Evolutionary conservation across 2,329 filamentous ascomycete genomes (phyloP), one percentile per base, ranked within the genome.

Genomic region (Fusarium burgessii): DNA sequence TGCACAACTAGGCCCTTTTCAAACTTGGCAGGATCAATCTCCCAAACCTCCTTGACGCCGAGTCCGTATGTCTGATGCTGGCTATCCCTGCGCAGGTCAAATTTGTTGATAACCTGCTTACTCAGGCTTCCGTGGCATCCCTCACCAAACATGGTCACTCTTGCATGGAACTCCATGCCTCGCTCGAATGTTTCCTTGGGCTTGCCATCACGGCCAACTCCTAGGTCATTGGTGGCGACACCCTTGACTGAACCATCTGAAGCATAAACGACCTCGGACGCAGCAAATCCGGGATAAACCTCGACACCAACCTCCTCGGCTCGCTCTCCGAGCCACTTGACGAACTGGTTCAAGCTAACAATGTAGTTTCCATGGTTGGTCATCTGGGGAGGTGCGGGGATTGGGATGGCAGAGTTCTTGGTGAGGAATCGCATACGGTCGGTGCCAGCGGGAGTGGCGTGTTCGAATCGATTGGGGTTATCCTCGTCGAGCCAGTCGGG

Each of bases 301-400:
- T 99, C 96, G 32, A 99, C 96, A 35, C 96, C 96, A 33, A 97
- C 79, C 82, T 98, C 96, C 82, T 99, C 96, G n/a, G 96, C 96
- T 50, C 95, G 90, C 80, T 98, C 96, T 51, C 93, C 95, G 5
- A 99, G 86, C 96, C 96, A 99, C 82, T 95, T 97, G 62, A 93
- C 92, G 78, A 99, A 92, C 81, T 98, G 93, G 81, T 97, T 98
- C 77, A 99, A 84, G 78, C 93, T 97, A 77, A 99, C 90, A 74
- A 99, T 99, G 81, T 97, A 98, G 83, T 99, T 99, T 74, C 96
- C 96, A 77, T 97, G 89, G 80, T 99, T 99, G 85, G 95, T 90
- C 96, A 99, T 99, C 84, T 98, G 96, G 35, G 96, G 96, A 46
- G 96, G 96, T 15, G 91, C 90, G 2, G 95, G 96, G 57, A 98